These are phyloP conservation scores for Simplicillium aogashimaense DNA, from an alignment of 2,329 filamentous ascomycete species.

Conservation along the genomic window DNA sequence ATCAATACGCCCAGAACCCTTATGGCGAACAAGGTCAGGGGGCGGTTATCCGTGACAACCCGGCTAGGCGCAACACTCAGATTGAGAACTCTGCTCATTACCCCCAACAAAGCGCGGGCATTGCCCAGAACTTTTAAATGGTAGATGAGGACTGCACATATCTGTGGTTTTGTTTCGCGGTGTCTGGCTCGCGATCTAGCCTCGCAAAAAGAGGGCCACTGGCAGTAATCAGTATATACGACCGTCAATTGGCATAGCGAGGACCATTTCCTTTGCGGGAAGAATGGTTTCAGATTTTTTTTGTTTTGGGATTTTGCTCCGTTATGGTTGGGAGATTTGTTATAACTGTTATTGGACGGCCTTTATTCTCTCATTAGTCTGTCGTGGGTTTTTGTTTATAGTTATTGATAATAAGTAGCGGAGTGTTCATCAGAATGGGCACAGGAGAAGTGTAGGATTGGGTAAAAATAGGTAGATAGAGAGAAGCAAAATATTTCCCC, in stretches of 20 bases:
- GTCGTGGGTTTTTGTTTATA: conserved; percentile 1
- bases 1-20: conserved; percentile 47
- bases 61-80: conserved; percentile 82
- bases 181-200: too few relatives aligned
- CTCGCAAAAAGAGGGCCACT: too few relatives aligned
- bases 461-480: background rate
- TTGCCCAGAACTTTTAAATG: conserved; percentile 86
- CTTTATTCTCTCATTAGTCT: background rate
- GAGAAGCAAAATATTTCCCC: background rate
- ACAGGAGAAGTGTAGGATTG: conserved; percentile 1
- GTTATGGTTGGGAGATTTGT: too few relatives aligned
- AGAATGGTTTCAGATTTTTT: too few relatives aligned
- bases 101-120: conserved; percentile 86
- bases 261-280: too few relatives aligned
- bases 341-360: too few relatives aligned
- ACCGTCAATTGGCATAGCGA: too few relatives aligned
- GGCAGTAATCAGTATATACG: too few relatives aligned
- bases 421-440: background rate
- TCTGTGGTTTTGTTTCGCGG: too few relatives aligned
- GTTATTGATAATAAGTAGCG: too few relatives aligned
- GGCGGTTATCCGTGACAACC: conserved; percentile 82
- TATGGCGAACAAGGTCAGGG: conserved; percentile 29
- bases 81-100: conserved; percentile 88
- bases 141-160: too few relatives aligned
- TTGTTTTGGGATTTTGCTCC: too few relatives aligned